Conservation (phyloP, 495 filamentous ascomycete species). For the Penicillium cosmopolitanum region DNA sequence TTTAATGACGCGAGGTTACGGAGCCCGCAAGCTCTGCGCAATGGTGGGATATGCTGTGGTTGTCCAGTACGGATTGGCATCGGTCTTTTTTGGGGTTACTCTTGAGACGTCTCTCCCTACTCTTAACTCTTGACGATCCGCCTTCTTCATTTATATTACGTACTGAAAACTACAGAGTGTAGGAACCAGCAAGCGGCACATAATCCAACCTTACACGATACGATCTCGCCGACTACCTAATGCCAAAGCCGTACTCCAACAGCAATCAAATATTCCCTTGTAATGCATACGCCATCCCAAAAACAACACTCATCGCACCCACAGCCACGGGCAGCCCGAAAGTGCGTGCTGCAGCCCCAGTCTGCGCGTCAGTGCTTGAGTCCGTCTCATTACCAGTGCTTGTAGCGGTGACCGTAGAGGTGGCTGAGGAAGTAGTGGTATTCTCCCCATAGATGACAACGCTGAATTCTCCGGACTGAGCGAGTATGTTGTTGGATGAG, state of each 20-base stretch:
- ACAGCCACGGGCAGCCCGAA: slow-evolving; percentile 1
- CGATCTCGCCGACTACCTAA: not conserved
- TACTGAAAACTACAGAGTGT: slow-evolving; percentile 1
- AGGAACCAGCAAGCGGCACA: slow-evolving; percentile 5
- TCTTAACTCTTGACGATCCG: too few species aligned
- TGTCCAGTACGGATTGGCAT: slow-evolving; percentile 1
- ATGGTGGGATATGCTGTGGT: not conserved
- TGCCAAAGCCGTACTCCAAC: slow-evolving; percentile 2
- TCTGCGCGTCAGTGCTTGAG: slow-evolving; percentile 4
- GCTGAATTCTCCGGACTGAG: slow-evolving; percentile 7
- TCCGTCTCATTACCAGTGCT: slow-evolving; percentile 5
- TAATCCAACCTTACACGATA: slow-evolving; percentile 2
- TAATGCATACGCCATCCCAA: slow-evolving; percentile 2
- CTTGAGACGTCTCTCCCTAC: slow-evolving; percentile 7
- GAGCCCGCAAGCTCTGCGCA: slow-evolving; percentile 4
- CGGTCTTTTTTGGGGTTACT: slow-evolving; percentile 1
- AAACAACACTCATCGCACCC: slow-evolving; percentile 4
- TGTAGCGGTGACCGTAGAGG: slow-evolving; percentile 1
- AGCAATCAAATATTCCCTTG: slow-evolving; percentile 5
- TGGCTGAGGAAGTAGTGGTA: slow-evolving; percentile 4
- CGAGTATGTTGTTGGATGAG: slow-evolving; percentile 7
- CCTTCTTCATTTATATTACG: not conserved
- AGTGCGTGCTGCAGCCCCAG: slow-evolving; percentile 7
- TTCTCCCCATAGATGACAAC: slow-evolving; percentile 6
- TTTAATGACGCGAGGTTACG: not conserved